Conservation (phyloP, 2,329 filamentous ascomycete genomes). For the Claviceps purpurea region DNA sequence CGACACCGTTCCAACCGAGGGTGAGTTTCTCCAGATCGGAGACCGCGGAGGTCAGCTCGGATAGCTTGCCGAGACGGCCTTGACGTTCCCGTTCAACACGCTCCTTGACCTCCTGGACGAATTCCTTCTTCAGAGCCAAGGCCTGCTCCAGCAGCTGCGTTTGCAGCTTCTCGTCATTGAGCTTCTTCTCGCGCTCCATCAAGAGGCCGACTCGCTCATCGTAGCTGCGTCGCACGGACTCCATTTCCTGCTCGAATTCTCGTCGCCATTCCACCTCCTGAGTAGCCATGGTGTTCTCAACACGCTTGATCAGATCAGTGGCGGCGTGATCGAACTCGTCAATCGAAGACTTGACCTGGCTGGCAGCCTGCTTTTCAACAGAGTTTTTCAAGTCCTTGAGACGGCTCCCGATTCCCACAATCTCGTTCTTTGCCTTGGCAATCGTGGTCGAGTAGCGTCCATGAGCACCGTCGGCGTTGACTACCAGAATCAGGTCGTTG, state of each 20-base stretch:
- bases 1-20: slow-evolving; percentile 76
- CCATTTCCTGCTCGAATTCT: slow-evolving; percentile 78
- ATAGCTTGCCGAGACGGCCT: slow-evolving; percentile 73
- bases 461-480: slow-evolving; percentile 74
- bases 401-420: slow-evolving; percentile 64
- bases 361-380: slow-evolving; percentile 57
- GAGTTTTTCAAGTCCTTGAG: slow-evolving; percentile 61
- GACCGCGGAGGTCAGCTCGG: slow-evolving; percentile 65
- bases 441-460: slow-evolving; percentile 68
- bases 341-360: slow-evolving; percentile 57
- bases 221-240: slow-evolving; percentile 64
- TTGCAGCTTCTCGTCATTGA: slow-evolving; percentile 69
- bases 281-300: slow-evolving; percentile 67
- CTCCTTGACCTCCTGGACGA: slow-evolving; percentile 61
- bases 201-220: slow-evolving; percentile 68
- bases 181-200: slow-evolving; percentile 62
- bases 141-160: slow-evolving; percentile 88
- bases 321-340: slow-evolving; percentile 78
- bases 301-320: slow-evolving; percentile 73
- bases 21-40: slow-evolving; percentile 78
- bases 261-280: slow-evolving; percentile 75
- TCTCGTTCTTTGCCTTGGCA: slow-evolving; percentile 71
- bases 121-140: slow-evolving; percentile 74
- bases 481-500: slow-evolving; percentile 87
- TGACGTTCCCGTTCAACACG: slow-evolving; percentile 82